Conservation (phyloP, 1,284 basidiomycete species). For the Cutaneotrichosporon sp. region DNA sequence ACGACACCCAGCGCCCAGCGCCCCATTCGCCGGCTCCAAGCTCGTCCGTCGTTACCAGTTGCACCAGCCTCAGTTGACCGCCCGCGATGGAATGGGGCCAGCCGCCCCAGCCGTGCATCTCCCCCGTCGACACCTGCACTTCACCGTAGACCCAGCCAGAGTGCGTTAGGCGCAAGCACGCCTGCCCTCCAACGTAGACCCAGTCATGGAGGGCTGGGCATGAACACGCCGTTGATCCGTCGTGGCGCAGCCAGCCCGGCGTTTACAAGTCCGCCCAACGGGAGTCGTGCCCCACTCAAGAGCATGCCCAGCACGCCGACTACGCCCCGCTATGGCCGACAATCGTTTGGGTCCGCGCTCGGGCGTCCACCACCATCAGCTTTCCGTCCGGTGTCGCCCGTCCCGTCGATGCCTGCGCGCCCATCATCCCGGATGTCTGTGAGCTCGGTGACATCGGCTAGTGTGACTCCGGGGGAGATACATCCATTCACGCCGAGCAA, state of each 20-base stretch:
- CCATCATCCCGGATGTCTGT: conserved; percentile 29
- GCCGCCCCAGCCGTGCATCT: conserved; percentile 4
- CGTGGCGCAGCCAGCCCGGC: background rate
- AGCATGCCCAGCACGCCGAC: conserved; percentile 3
- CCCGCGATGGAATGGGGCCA: conserved; percentile 31
- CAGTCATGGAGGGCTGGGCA: background rate
- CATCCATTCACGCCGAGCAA: conserved; percentile 35
- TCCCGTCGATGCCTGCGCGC: conserved; percentile 13
- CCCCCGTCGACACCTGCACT: conserved; percentile 2
- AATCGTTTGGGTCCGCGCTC: conserved; percentile 4
- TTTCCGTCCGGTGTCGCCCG: conserved; percentile 30
- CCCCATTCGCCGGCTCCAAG: background rate
- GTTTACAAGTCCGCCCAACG: background rate
- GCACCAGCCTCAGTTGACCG: background rate
- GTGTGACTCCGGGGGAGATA: conserved; percentile 4
- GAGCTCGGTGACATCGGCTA: background rate
- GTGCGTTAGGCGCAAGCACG: background rate
- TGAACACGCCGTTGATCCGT: background rate
- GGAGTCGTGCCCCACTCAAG: conserved; percentile 4
- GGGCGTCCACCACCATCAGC: conserved; percentile 32
- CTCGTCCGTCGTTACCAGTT: conserved; percentile 2
- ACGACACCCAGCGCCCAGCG: conserved; percentile 7
- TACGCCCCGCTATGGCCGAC: background rate
- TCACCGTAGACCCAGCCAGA: background rate
- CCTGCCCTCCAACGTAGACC: background rate